phyloP scores from a whole-genome alignment of 192 early-diverging fungal genomes.

The Haplosporangium gracile region DNA sequence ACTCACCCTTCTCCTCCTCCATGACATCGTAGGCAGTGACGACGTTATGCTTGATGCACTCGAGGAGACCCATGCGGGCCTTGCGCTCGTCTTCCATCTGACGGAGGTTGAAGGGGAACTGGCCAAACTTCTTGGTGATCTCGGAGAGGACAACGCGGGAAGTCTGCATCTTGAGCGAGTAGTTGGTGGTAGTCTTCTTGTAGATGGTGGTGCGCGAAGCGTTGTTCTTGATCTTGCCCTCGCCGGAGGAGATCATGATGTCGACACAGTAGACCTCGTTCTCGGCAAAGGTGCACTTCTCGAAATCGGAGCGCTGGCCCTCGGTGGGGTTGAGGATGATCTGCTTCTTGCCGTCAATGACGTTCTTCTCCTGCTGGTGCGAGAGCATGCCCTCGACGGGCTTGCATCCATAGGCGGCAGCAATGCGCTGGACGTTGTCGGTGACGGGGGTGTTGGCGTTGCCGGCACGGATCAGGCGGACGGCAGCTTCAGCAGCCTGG shows the following conservation, averaged over 20 bases:
- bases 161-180: slow-evolving; percentile 90
- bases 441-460: slow-evolving; percentile 77
- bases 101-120: slow-evolving; percentile 91
- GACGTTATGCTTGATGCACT: slow-evolving; percentile 87
- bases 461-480: slow-evolving; percentile 91
- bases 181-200: slow-evolving; percentile 86
- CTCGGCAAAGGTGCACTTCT: slow-evolving; percentile 77
- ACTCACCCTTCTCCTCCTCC: slow-evolving; percentile 85
- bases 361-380: slow-evolving; percentile 87
- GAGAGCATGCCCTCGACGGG: slow-evolving; percentile 94
- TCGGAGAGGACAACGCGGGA: slow-evolving; percentile 81
- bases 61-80: slow-evolving; percentile 91
- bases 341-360: slow-evolving; percentile 92
- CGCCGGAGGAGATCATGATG: slow-evolving; percentile 89
- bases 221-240: slow-evolving; percentile 83
- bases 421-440: slow-evolving; percentile 84
- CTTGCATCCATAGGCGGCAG: slow-evolving; percentile 85
- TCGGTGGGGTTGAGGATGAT: slow-evolving; percentile 93
- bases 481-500: slow-evolving; percentile 84
- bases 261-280: slow-evolving; percentile 96
- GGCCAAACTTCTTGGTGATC: slow-evolving; percentile 83
- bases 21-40: slow-evolving; percentile 87
- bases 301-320: slow-evolving; percentile 78
- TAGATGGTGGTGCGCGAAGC: slow-evolving; percentile 88
- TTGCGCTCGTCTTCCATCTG: slow-evolving; percentile 92